Evolutionary conservation across 257 asterid genomes (phyloP).

Genomic region (Nicotiana noctiflora): DNA sequence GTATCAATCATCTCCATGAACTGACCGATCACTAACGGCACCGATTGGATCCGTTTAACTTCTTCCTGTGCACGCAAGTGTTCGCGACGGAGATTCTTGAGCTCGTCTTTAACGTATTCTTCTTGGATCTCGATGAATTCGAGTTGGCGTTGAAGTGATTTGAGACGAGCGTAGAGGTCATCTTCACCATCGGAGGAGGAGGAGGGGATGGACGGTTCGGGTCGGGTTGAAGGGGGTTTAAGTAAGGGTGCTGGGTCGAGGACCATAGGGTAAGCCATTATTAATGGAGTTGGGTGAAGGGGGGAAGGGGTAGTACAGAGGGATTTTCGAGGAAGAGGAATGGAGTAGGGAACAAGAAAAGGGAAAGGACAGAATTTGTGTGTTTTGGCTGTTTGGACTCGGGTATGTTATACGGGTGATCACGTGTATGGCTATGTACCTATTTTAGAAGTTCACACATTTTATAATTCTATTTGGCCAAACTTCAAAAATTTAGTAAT

Average conservation of each 20-base stretch:
- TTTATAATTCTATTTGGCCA: no score
- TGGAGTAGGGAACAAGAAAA: no score
- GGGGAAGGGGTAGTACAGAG: no score
- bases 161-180: conserved; percentile 64
- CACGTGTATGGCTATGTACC: no score
- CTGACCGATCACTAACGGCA: conserved; percentile 79
- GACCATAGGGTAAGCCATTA: conserved; percentile 50
- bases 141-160: conserved; percentile 62
- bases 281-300: background rate
- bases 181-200: conserved; percentile 35
- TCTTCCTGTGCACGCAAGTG: conserved; percentile 72
- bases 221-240: conserved; percentile 29
- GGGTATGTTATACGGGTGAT: no score
- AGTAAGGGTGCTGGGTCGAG: conserved; percentile 36
- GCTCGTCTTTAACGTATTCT: conserved; percentile 74
- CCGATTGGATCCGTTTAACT: conserved; percentile 84
- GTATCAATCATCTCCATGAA: conserved; percentile 91
- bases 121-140: conserved; percentile 80
- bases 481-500: no score
- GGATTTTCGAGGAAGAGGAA: no score
- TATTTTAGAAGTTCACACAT: no score
- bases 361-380: no score
- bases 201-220: conserved; percentile 17
- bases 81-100: conserved; percentile 73
- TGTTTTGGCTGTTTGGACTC: no score